Evolutionary conservation across 2,329 filamentous ascomycete species (phyloP).

Genomic region (Tetracladium maxilliforme): DNA sequence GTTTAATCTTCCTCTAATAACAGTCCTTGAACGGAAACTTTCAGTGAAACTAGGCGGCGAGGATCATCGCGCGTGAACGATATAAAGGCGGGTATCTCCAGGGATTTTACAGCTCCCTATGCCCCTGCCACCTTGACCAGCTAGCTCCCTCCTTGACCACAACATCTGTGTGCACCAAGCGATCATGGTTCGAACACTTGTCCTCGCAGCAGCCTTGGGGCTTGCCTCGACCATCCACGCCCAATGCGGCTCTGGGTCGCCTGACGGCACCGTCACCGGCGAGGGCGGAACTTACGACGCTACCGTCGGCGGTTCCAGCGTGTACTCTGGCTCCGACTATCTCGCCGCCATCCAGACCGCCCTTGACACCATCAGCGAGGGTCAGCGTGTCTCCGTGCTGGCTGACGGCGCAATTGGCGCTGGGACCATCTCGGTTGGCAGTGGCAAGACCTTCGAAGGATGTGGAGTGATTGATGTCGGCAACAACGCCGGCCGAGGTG

Average conservation of each 20-base stretch:
- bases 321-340: slow-evolving; percentile 39
- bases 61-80: too few relatives aligned
- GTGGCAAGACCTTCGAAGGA: slow-evolving; percentile 41
- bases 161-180: too few relatives aligned
- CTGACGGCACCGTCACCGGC: slow-evolving; percentile 29
- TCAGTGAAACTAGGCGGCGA: too few relatives aligned
- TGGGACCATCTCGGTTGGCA: slow-evolving; percentile 31
- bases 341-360: slow-evolving; percentile 36
- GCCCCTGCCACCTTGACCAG: too few relatives aligned
- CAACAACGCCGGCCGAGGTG: slow-evolving; percentile 26
- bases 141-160: too few relatives aligned
- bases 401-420: slow-evolving; percentile 39
- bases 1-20: too few relatives aligned
- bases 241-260: slow-evolving; percentile 31
- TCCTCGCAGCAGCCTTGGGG: slow-evolving; percentile 24
- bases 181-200: slow-evolving; percentile 19
- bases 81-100: too few relatives aligned
- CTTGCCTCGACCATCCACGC: slow-evolving; percentile 20
- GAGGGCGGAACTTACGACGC: slow-evolving; percentile 28
- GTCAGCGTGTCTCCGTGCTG: slow-evolving; percentile 36
- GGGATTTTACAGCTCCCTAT: too few relatives aligned
- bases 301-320: slow-evolving; percentile 22
- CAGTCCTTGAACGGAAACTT: too few relatives aligned
- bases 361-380: slow-evolving; percentile 31
- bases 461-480: slow-evolving; percentile 38